Conservation (phyloP, 495 filamentous ascomycete species). For the Geoglossum glabrum region DNA sequence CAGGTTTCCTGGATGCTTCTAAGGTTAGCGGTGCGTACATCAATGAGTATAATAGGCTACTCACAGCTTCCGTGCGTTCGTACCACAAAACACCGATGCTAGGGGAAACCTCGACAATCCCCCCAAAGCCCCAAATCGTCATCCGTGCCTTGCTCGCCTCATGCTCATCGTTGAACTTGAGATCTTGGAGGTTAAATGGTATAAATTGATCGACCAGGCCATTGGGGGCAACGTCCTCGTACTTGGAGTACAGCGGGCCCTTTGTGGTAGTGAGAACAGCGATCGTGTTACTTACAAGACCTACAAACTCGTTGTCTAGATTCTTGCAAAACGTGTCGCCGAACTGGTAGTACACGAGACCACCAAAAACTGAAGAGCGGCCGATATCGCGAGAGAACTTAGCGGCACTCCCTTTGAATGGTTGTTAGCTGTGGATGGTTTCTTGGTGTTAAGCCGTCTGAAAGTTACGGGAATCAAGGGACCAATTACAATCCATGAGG, state of each 20-base stretch:
- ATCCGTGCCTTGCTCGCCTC: neutral
- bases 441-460: neutral
- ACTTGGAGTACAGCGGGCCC: neutral
- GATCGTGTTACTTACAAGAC: neutral
- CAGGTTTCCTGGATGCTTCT: neutral
- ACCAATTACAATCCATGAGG: neutral
- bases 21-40: neutral
- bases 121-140: slow-evolving; percentile 1
- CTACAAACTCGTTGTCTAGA: neutral
- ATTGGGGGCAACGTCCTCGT: neutral
- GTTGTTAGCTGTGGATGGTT: neutral
- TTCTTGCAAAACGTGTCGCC: slow-evolving; percentile 4
- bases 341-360: slow-evolving; percentile 1
- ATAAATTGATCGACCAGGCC: slow-evolving; percentile 1
- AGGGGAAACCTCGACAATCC: neutral
- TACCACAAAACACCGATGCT: neutral
- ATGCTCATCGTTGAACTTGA: neutral
- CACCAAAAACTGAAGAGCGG: neutral
- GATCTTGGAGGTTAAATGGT: neutral
- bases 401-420: neutral
- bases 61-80: neutral
- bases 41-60: neutral
- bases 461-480: neutral
- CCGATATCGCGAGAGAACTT: slow-evolving; percentile 3
- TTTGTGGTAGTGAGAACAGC: neutral